Evolutionary conservation across 306 rosid genomes (phyloP).

Genomic region (Hippophae gyantsensis): DNA sequence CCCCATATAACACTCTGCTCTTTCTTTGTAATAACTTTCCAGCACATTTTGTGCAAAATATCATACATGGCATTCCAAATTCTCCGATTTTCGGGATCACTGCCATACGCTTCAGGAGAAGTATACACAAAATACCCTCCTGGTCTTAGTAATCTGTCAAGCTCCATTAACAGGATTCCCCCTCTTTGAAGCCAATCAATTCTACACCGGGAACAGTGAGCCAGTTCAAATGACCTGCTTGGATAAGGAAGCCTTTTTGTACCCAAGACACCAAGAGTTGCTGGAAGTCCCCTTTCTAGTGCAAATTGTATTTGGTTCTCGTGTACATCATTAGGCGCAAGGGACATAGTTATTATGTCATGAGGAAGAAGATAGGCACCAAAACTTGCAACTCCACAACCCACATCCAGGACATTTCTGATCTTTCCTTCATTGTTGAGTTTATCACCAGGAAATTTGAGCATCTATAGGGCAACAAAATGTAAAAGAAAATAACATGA

Average conservation of each 20-base stretch:
- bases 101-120: conserved; percentile 60
- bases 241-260: conserved; percentile 62
- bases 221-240: conserved; percentile 53
- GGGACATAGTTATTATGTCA: conserved; percentile 37
- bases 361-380: conserved; percentile 60
- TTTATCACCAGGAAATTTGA: conserved; percentile 40
- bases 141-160: conserved; percentile 51
- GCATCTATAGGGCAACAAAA: conserved; percentile 30
- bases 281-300: conserved; percentile 56
- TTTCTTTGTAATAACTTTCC: conserved; percentile 43
- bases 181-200: conserved; percentile 61
- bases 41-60: conserved; percentile 44
- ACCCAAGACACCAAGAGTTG: conserved; percentile 58
- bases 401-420: conserved; percentile 49
- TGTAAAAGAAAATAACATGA: not conserved
- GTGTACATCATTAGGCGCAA: conserved; percentile 58
- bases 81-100: conserved; percentile 39
- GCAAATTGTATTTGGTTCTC: conserved; percentile 66
- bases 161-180: conserved; percentile 48
- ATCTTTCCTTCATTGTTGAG: conserved; percentile 43
- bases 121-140: conserved; percentile 56
- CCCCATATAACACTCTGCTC: conserved; percentile 55
- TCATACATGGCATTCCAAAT: conserved; percentile 45
- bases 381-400: conserved; percentile 68
- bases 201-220: conserved; percentile 58